Base-by-base conservation (phyloP, 2,329 filamentous ascomycete genomes). In the Gaeumannomyces tritici region DNA sequence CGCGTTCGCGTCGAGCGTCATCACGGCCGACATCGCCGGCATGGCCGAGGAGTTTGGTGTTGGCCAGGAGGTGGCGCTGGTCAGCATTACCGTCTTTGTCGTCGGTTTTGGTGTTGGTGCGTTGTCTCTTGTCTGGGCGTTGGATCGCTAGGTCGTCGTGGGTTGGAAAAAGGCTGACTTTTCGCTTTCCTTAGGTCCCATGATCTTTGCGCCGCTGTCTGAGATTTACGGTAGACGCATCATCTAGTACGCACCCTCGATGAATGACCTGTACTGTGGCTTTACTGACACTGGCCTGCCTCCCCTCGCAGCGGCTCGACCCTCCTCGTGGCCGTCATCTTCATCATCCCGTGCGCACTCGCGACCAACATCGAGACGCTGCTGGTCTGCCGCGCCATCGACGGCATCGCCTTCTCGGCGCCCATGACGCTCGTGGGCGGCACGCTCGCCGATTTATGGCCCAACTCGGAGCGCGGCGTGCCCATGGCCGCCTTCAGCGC, bases 381-480 rank as follows among this genome's bases (percentile, higher is more conserved):
- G 9, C 78, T 96, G 7, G 86, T 91, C 29, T 91, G 87, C 70
- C 85, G 91, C 65, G 79, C 86, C 57, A 89, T 96, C 64, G 90
- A 91, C 65, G 91, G 91, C 57, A 90, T 95, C 62, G 89, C 89
- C 7, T 93, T 93, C 71, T 92, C 88, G 13, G 90, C 90, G 0
- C 90, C 91, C 2, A 93, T 96, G 88, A 93, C 90, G 0, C 80
- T 95, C 1, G 90, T 93, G 11, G 91, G 90, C 56, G 91, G 91
- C 11, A 93, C 89, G 0, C 76, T 96, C 7, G 89, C 90, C 13
- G 91, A 96, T 76, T 74, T 95, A n/a, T 96, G 90, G 90, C 85
- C 77, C 64, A 90, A 87, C 60, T 90, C 95, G 71, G 90, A 96
- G 74, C 83, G 91, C 61, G 91, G 90, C 69, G 88, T 95, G 1